Conservation (phyloP, 176 grass and related monocot genomes). For the Phragmites australis region DNA sequence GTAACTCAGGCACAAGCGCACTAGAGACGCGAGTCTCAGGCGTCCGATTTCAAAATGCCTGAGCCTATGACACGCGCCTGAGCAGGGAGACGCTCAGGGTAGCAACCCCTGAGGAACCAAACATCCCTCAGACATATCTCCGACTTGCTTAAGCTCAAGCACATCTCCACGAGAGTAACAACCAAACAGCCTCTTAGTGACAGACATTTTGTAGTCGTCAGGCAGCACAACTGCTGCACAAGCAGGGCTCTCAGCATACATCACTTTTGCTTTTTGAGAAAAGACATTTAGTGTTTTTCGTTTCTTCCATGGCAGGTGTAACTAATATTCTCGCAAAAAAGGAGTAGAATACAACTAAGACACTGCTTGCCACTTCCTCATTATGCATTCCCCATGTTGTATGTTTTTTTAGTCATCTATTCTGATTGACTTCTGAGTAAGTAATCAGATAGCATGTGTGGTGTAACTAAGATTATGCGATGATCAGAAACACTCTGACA, state of each 20-base stretch:
- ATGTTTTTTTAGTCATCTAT: background rate
- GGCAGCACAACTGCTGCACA: background rate
- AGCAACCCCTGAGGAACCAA: no score
- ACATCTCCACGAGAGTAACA: no score
- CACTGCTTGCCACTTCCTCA: background rate
- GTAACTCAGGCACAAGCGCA: no score
- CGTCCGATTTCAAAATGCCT: no score
- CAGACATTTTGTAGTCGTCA: background rate
- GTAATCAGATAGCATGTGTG: background rate
- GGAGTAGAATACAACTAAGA: background rate
- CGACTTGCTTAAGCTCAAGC: no score
- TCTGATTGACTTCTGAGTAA: background rate
- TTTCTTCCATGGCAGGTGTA: conserved; percentile 16
- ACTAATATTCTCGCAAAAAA: conserved; percentile 25
- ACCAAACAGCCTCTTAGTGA: no score
- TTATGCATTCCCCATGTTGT: background rate
- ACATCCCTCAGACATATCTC: no score
- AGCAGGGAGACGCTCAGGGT: no score
- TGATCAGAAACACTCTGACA: background rate
- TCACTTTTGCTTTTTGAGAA: background rate
- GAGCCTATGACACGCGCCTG: no score
- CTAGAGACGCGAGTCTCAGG: no score
- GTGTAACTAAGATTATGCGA: background rate
- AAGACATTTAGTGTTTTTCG: background rate
- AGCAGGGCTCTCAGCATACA: background rate